phyloP scores from a whole-genome alignment of 2,329 filamentous ascomycete genomes.

The Aspergillus bombycis region DNA sequence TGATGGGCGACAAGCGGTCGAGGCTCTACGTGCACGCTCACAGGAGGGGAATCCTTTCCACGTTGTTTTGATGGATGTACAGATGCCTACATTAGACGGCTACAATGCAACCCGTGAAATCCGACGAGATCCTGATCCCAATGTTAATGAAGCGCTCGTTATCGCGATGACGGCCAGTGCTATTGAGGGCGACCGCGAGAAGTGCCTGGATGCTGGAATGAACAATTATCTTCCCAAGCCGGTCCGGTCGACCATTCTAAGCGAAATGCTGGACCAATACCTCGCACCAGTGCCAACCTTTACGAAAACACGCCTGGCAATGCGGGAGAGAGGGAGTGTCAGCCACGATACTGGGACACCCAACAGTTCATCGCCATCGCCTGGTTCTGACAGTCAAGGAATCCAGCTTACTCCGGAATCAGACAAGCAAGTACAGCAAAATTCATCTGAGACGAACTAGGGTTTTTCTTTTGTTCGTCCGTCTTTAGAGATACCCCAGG shows the following conservation, averaged over 20 bases:
- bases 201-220: constrained; percentile 95
- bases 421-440: constrained; percentile 14
- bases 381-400: constrained; percentile 21
- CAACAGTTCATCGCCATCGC: constrained; percentile 20
- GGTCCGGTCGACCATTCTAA: constrained; percentile 84
- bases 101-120: constrained; percentile 88
- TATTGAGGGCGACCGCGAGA: constrained; percentile 91
- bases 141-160: constrained; percentile 80
- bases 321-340: constrained; percentile 34
- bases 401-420: constrained; percentile 21
- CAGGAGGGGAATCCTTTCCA: constrained; percentile 78
- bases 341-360: constrained; percentile 31
- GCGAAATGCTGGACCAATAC: constrained; percentile 76
- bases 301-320: constrained; percentile 34
- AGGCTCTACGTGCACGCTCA: constrained; percentile 76
- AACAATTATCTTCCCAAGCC: constrained; percentile 97
- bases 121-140: constrained; percentile 73
- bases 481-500: constrained; percentile 8
- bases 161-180: constrained; percentile 97
- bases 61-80: constrained; percentile 91
- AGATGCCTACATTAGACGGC: constrained; percentile 92
- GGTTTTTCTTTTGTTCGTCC: background rate
- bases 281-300: constrained; percentile 54
- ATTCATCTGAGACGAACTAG: constrained; percentile 1
- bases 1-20: constrained; percentile 85